Evolutionary conservation across 1,284 basidiomycete species (phyloP).

Genomic region (Athelia psychrophila): DNA sequence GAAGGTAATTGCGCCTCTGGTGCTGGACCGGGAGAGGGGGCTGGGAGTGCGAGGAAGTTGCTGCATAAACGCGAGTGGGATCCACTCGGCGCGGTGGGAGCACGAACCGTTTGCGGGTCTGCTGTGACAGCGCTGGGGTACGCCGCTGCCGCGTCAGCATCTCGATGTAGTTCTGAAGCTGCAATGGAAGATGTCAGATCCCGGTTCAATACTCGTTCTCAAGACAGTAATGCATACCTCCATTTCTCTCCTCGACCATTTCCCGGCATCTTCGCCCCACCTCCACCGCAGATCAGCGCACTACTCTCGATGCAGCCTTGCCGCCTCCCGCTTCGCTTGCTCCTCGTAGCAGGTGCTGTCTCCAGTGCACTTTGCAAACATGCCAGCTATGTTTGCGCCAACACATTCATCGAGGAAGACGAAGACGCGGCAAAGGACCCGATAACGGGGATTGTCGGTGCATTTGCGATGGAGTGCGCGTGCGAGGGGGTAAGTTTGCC

Average conservation of each 20-base stretch:
- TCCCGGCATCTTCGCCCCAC: conserved; percentile 29
- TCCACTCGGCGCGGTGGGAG: neutral
- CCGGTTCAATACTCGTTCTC: neutral
- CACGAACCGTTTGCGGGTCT: conserved; percentile 2
- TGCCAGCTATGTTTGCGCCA: conserved; percentile 45
- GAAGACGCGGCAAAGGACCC: neutral
- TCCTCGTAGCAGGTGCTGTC: conserved; percentile 53
- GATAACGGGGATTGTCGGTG: neutral
- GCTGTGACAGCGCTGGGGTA: no score
- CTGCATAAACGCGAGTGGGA: neutral
- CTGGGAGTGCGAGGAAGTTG: neutral
- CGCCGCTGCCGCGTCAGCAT: no score
- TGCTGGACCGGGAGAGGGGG: neutral
- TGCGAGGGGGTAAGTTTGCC: neutral
- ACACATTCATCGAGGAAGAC: neutral
- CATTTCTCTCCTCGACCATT: conserved; percentile 43
- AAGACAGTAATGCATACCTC: conserved; percentile 37
- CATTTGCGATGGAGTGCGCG: neutral
- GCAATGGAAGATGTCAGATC: conserved; percentile 1
- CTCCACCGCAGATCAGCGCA: conserved; percentile 48
- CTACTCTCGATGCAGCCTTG: conserved; percentile 43
- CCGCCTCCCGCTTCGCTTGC: conserved; percentile 19
- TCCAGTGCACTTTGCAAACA: conserved; percentile 55
- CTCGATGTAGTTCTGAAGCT: neutral
- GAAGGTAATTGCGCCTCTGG: neutral